Base-by-base conservation (phyloP, 192 early-diverging fungal genomes). In the Allomyces macrogynus region DNA sequence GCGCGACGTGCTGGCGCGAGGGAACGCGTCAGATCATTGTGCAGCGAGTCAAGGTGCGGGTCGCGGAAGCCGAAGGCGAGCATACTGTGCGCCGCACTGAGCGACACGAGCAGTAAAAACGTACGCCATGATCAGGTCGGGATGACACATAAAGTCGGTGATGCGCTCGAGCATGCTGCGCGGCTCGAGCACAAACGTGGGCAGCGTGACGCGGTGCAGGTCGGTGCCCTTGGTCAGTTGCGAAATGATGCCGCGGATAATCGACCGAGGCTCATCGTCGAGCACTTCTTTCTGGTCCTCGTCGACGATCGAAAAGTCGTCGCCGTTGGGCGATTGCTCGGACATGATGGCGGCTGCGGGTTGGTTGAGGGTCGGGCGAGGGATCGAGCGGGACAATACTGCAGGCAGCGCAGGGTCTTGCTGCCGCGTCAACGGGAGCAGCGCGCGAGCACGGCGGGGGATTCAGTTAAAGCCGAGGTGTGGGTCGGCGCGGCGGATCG, bases 71-170 rank as follows among this genome's bases (percentile, higher is more conserved):
- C 3, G 24, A 61, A 23, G 61, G 61, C 22, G 22, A 8, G 22
- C 61, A 9, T 61, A 10, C 22, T 10, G 8, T 10, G 61, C 22
- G 22, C 10, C 7, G 24, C 61, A 61, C 62, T 18, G 3, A 40
- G 4, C 32, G 32, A 40, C 32, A 40, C 32, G 32, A 40, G 32
- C 32, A 40, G 32, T 2, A 40, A 40, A 14, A 24, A 67, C 75
- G 74, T 84, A 88, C 89, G 77, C 73, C 69, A 88, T 74, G 24
- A 93, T 71, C 65, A 90, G 71, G 44, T 93, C 87, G 10, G 89
- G 88, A 65, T 93, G 89, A 32, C 84, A 83, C 85, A 95, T 90
- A 78, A 97, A 97, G 77, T 97, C 92, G 9, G 92, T 92, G 25
- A 97, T 88, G 23, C 90, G 84, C 71, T 97, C 95, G 25, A 90